A percentile compares a stretch with the other conserved stretches of the same genome.
These are phyloP conservation scores for Pyrenophora graminea DNA, from an alignment of 2,329 filamentous ascomycete species.

Conservation along the genomic window DNA sequence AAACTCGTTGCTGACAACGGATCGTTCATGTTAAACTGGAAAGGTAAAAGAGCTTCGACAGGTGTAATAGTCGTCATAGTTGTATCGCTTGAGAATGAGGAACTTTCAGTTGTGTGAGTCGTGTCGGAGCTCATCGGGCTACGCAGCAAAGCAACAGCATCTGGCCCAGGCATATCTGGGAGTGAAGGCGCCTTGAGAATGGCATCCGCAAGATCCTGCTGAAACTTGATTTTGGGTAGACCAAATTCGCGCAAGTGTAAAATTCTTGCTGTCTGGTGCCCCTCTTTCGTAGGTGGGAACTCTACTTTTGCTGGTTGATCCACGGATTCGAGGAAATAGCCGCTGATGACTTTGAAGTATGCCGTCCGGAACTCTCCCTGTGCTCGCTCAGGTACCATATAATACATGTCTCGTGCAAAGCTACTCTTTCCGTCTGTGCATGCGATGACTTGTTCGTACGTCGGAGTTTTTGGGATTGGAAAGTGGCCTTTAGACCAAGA, in stretches of 20 bases:
- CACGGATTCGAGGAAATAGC: constrained; percentile 28
- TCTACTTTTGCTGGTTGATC: constrained; percentile 14
- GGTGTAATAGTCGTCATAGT: background rate
- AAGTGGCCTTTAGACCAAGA: constrained; percentile 31
- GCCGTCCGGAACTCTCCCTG: constrained; percentile 28
- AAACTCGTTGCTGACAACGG: background rate
- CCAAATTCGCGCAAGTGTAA: constrained; percentile 24
- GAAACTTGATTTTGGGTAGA: constrained; percentile 31
- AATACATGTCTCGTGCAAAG: constrained; percentile 23
- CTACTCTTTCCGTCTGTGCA: constrained; percentile 26
- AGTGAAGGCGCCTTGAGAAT: constrained; percentile 6
- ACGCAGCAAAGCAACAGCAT: background rate
- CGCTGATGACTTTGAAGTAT: constrained; percentile 32
- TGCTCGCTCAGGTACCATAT: constrained; percentile 33
- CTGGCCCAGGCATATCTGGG: background rate
- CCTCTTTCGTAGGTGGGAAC: constrained; percentile 25
- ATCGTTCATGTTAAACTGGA: constrained; percentile 23
- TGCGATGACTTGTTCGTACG: constrained; percentile 29
- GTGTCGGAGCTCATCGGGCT: background rate
- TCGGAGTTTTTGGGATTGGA: constrained; percentile 31
- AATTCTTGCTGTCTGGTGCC: constrained; percentile 29
- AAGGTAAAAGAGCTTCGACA: constrained; percentile 2
- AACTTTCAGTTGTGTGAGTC: background rate
- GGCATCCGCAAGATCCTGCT: constrained; percentile 32
- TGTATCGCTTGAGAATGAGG: background rate